Base-by-base conservation (phyloP, 495 filamentous ascomycete genomes). In the Annulohypoxylon bovei region DNA sequence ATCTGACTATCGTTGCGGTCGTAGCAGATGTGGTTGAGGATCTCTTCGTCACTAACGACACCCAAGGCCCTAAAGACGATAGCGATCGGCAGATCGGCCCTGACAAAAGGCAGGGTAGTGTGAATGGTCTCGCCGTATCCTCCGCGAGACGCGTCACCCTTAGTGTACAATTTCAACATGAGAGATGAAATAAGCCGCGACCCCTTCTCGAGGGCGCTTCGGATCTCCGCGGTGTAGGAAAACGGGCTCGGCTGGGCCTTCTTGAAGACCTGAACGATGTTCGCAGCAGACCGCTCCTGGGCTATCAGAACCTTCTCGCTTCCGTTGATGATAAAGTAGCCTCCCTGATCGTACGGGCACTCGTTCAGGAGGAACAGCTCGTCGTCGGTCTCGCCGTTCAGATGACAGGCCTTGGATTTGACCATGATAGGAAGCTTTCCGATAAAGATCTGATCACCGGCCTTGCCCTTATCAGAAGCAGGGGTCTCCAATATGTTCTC, bases 271-370 rank as follows among this genome's bases (percentile, higher is more conserved):
- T 98, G 95, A 6, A 98, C 94, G 44, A 98, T 98, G 73, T 98
- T 99, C 73, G 94, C 96, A 16, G 96, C 96, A 71, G 93, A 97
- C 25, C 95, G 90, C 79, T 99, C 95, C 78, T 99, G 95, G 1
- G 96, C 96, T 66, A 99, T 98, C 65, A 99, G 79, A 20, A 99
- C 95, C 86, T 99, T 99, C 78, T 99, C 95, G 77, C 92, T 95
- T n/a, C 95, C 95, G 81, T 98, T 99, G 82, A 99, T 98, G 66
- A 99, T 91, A 78, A 99, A 99, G 72, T 99, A 99, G 62, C 95
- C 95, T 52, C 95, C 95, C 70, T 95, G 95, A 75, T 99, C 95
- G 78, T 97, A 98, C 0, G 96, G 95, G 62, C 95, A 99, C 80
- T 99, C 95, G 75, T 95, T 95, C 79, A 92, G 89, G 9, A 89